phyloP scores from a whole-genome alignment of 345 rosid species.

The Punica granatum region DNA sequence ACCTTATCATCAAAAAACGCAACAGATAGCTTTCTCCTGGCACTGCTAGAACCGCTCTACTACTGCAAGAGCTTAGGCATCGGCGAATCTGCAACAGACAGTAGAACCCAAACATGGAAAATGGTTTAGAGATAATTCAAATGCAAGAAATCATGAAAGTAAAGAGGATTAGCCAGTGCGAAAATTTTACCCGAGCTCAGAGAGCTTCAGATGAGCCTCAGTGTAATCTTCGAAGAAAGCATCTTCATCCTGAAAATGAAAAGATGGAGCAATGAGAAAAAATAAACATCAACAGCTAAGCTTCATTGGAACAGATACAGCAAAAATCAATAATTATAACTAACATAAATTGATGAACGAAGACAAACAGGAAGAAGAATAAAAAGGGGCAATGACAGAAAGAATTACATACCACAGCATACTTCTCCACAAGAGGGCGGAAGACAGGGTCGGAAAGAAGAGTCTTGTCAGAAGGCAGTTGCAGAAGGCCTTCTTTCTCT shows the following conservation, averaged over 20 bases:
- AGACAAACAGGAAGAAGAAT: background rate
- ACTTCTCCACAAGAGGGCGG: conserved; percentile 80
- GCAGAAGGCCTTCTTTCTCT: conserved; percentile 82
- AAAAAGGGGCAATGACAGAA: background rate
- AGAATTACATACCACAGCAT: conserved; percentile 49
- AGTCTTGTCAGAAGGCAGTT: conserved; percentile 75
- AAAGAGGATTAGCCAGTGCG: background rate
- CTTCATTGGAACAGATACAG: background rate
- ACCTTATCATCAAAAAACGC: background rate
- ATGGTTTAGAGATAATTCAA: background rate
- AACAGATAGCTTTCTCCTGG: background rate
- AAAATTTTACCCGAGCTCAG: conserved; percentile 74
- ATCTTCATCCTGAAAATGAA: conserved; percentile 64
- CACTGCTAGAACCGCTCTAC: background rate
- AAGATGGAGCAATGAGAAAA: background rate
- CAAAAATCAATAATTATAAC: background rate
- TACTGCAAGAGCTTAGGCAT: conserved; percentile 2
- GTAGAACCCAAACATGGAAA: background rate
- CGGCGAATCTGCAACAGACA: conserved; percentile 15
- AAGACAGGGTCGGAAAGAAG: conserved; percentile 70
- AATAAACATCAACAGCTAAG: too few relatives aligned
- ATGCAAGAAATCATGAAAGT: background rate
- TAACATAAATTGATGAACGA: background rate
- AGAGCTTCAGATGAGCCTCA: conserved; percentile 73
- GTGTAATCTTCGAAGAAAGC: conserved; percentile 81